phyloP scores from a whole-genome alignment of 2,329 filamentous ascomycete genomes.

The Akanthomyces uredinophilus region DNA sequence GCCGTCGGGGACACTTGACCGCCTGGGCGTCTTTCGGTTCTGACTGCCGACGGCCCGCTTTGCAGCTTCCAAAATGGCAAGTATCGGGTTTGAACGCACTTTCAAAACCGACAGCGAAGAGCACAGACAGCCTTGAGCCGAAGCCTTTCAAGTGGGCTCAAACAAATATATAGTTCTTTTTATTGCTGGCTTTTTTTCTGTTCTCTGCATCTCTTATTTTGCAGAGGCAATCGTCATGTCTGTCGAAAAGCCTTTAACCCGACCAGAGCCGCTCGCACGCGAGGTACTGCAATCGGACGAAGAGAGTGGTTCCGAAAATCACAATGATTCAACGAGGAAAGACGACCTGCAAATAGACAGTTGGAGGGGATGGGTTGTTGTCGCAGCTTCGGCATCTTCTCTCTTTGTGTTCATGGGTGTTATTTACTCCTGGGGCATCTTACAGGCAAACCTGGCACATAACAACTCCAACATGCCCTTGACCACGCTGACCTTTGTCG shows the following conservation, averaged over 20 bases:
- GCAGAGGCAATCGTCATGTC: not conserved
- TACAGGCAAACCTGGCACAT: conserved; percentile 22
- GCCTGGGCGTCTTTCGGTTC: not conserved
- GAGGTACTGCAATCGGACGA: conserved; percentile 1
- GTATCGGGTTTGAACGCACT: conserved; percentile 9
- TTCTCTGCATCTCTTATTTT: not conserved
- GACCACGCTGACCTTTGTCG: conserved; percentile 25
- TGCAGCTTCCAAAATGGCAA: not conserved
- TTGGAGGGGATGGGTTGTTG: conserved; percentile 23
- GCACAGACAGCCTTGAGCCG: not conserved
- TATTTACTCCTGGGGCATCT: conserved; percentile 26
- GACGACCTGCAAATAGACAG: conserved; percentile 13
- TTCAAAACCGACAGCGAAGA: conserved; percentile 1
- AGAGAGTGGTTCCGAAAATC: conserved; percentile 5
- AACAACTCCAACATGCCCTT: conserved; percentile 20
- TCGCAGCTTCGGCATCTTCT: conserved; percentile 21
- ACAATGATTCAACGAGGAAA: not conserved
- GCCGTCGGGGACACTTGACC: not conserved
- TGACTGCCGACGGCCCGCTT: not conserved
- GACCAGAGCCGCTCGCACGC: not conserved
- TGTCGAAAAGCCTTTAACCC: not conserved
- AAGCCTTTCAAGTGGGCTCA: not conserved
- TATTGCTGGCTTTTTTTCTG: not conserved
- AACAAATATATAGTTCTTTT: not conserved
- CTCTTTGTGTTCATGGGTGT: conserved; percentile 27